Conservation (phyloP, 1,284 basidiomycete genomes). For the Ceratobasidium sp. region DNA sequence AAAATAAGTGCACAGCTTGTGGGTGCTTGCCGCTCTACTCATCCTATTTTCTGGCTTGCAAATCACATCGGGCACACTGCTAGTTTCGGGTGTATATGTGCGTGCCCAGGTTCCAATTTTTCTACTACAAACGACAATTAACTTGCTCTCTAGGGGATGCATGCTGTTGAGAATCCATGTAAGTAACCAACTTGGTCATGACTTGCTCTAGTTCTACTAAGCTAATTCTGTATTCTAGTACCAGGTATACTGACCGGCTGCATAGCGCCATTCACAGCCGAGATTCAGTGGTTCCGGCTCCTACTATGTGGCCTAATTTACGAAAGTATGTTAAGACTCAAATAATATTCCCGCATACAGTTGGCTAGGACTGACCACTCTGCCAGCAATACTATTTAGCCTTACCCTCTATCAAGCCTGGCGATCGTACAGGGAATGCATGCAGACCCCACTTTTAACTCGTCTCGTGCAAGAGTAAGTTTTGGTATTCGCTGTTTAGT, state of each 20-base stretch:
- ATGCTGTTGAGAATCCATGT: slow-evolving; percentile 4
- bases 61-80: not conserved
- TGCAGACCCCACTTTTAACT: not conserved
- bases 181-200: not conserved
- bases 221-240: not conserved
- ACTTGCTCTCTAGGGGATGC: not conserved
- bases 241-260: slow-evolving; percentile 19
- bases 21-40: slow-evolving; percentile 5
- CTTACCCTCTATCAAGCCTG: slow-evolving; percentile 9
- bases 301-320: slow-evolving; percentile 1
- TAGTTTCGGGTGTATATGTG: not conserved
- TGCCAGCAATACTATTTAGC: not conserved
- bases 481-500: not conserved
- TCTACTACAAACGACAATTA: too few species aligned
- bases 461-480: not conserved
- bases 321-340: not conserved
- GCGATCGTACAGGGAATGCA: not conserved
- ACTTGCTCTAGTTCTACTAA: too few species aligned
- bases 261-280: not conserved
- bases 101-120: too few species aligned
- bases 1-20: not conserved
- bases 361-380: not conserved
- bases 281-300: not conserved
- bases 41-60: not conserved
- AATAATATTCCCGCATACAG: not conserved